Evolutionary conservation across 768 basidiomycete species (phyloP).

Genomic region (Chalciporus sphaerocephalus): DNA sequence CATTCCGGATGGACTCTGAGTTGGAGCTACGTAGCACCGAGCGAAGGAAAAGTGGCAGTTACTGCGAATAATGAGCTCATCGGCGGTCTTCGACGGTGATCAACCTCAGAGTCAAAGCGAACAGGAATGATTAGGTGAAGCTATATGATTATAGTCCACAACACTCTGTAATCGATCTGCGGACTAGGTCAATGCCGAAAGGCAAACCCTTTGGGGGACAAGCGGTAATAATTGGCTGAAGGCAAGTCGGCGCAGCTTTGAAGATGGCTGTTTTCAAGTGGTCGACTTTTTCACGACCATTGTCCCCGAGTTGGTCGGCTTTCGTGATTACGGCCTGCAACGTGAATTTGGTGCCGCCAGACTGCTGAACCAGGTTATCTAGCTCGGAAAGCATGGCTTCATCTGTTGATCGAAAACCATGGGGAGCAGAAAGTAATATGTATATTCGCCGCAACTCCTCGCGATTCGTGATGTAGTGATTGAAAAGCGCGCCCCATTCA

Average conservation of each 20-base stretch:
- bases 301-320: conserved; percentile 45
- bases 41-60: not conserved
- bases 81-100: not conserved
- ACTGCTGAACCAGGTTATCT: conserved; percentile 27
- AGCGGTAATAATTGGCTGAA: conserved; percentile 59
- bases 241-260: conserved; percentile 51
- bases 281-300: conserved; percentile 35
- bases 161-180: conserved; percentile 55
- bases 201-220: conserved; percentile 44
- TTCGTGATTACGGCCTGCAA: conserved; percentile 74
- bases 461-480: conserved; percentile 57
- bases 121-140: not conserved
- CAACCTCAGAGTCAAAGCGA: not conserved
- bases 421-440: conserved; percentile 65
- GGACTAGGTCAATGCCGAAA: conserved; percentile 55
- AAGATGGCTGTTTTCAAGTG: conserved; percentile 50
- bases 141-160: conserved; percentile 39
- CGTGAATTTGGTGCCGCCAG: conserved; percentile 44
- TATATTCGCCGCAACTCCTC: conserved; percentile 67
- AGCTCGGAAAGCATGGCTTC: conserved; percentile 58
- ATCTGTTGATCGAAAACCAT: conserved; percentile 56
- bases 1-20: not conserved
- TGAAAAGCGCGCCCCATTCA: conserved; percentile 72
- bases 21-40: not conserved
- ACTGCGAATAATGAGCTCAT: not conserved